These are phyloP conservation scores for Petunia axillaris DNA, from an alignment of 257 asterid species.

Conservation along the genomic window DNA sequence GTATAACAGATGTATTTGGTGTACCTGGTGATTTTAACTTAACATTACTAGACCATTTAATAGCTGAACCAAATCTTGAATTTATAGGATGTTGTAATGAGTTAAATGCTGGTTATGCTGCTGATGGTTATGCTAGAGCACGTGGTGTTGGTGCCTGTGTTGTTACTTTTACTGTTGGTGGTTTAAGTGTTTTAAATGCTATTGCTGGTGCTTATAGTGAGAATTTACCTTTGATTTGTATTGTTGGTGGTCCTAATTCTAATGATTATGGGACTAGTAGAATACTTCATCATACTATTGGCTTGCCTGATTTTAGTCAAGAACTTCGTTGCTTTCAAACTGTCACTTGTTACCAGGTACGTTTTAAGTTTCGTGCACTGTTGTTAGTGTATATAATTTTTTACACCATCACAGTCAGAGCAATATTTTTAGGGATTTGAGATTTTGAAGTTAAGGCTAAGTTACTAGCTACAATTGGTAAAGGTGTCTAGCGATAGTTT, in stretches of 20 bases:
- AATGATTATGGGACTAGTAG: conserved; percentile 35
- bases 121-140: conserved; percentile 40
- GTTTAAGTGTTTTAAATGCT: conserved; percentile 35
- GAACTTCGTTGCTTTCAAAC: conserved; percentile 38
- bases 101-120: conserved; percentile 59
- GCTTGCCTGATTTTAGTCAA: conserved; percentile 38
- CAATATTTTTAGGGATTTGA: too few species aligned
- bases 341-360: conserved; percentile 39
- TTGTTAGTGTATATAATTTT: too few species aligned
- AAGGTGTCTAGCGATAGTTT: too few species aligned
- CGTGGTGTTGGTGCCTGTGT: conserved; percentile 35
- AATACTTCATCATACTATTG: conserved; percentile 39
- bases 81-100: conserved; percentile 86
- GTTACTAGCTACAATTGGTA: too few species aligned
- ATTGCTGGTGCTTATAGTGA: conserved; percentile 39
- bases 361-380: not conserved
- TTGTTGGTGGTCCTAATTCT: conserved; percentile 33
- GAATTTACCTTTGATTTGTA: conserved; percentile 30
- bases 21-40: conserved; percentile 39
- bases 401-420: too few species aligned
- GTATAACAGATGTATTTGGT: conserved; percentile 31
- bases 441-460: too few species aligned
- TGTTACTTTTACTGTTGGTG: conserved; percentile 42
- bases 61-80: conserved; percentile 83
- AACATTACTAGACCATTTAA: conserved; percentile 51